Evolutionary conservation across 495 filamentous ascomycete genomes (phyloP).

Genomic region (Penicillium robsamsonii): DNA sequence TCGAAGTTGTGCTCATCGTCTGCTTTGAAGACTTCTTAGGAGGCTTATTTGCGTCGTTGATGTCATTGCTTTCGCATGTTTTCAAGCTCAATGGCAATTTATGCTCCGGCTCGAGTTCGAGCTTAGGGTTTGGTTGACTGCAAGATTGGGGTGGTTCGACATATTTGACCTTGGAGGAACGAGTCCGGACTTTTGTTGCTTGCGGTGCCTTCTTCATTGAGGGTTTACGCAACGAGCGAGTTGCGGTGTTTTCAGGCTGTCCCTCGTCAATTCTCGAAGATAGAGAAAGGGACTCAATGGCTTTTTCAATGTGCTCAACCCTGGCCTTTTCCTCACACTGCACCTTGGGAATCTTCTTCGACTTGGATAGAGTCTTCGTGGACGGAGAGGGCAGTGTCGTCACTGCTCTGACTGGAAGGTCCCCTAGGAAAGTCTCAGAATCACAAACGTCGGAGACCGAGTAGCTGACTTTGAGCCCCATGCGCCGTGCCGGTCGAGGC

Average conservation of each 20-base stretch:
- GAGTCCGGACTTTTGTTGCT: not conserved
- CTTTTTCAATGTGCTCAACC: conserved; percentile 23
- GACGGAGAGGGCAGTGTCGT: not conserved
- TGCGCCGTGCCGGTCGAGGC: not conserved
- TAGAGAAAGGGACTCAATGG: conserved; percentile 21
- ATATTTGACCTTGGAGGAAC: not conserved
- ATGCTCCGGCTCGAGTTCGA: not conserved
- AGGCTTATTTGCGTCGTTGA: not conserved
- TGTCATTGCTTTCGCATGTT: not conserved
- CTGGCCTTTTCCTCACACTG: not conserved
- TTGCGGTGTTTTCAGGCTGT: not conserved
- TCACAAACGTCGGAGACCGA: conserved; percentile 10
- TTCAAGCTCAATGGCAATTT: not conserved
- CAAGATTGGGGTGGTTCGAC: not conserved
- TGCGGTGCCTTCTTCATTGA: not conserved
- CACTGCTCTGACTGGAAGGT: not conserved
- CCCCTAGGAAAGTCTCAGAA: not conserved
- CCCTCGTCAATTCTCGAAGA: conserved; percentile 8
- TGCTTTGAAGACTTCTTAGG: not conserved
- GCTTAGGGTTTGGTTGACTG: not conserved
- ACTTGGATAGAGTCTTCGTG: conserved; percentile 7
- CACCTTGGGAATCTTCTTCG: conserved; percentile 6
- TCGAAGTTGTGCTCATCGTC: not conserved
- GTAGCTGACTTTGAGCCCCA: conserved; percentile 24
- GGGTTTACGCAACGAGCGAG: not conserved